Evolutionary conservation across 2,329 filamentous ascomycete genomes (phyloP).

Genomic region (Aspergillus jensenii): DNA sequence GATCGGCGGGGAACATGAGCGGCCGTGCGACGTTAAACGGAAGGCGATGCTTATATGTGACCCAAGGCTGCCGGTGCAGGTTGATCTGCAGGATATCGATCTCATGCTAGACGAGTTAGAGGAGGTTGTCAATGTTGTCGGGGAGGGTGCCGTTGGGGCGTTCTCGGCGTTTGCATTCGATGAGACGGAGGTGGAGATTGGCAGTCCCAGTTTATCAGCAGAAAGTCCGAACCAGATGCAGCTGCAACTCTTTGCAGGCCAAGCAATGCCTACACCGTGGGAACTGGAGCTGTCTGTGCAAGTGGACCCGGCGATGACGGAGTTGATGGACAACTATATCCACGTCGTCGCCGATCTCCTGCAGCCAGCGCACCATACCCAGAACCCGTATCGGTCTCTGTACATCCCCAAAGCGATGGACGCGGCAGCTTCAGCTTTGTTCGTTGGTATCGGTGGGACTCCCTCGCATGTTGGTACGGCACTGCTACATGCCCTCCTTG

Average conservation of each 20-base stretch:
- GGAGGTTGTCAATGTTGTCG: neutral
- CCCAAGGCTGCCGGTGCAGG: neutral
- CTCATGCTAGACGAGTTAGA: neutral
- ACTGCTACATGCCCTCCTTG: neutral
- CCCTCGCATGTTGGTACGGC: neutral
- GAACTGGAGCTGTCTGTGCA: neutral
- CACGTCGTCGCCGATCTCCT: slow-evolving; percentile 5
- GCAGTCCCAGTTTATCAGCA: neutral
- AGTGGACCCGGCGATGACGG: neutral
- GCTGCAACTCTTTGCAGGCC: neutral
- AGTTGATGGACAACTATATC: slow-evolving; percentile 10
- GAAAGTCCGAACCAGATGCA: neutral
- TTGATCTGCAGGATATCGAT: neutral
- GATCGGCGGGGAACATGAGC: neutral
- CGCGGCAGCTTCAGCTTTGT: neutral
- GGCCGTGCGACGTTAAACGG: neutral
- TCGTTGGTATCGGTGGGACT: neutral
- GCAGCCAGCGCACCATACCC: neutral
- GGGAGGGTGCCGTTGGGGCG: neutral
- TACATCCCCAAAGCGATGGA: neutral
- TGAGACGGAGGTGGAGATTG: no score
- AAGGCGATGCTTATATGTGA: neutral
- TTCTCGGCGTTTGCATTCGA: neutral
- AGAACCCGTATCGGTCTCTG: neutral
- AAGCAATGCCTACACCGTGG: neutral